Conservation (phyloP, 352 stramenopile genomes). For the Pythium angustatum region DNA sequence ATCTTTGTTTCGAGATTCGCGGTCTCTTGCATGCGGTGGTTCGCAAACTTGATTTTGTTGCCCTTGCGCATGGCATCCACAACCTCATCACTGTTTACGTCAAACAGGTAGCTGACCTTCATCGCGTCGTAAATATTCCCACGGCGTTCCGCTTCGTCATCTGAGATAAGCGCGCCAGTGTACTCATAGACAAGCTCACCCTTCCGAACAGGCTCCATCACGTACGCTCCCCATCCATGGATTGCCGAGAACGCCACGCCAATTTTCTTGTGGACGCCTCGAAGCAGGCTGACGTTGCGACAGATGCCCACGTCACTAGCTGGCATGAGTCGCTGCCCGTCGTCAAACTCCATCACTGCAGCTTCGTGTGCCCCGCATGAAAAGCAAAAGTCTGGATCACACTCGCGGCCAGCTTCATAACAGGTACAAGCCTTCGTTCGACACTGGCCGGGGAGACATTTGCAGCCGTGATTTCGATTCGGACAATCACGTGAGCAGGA, state of each 20-base stretch:
- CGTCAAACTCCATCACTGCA: constrained; percentile 49
- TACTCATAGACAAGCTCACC: constrained; percentile 80
- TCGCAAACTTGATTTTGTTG: constrained; percentile 94
- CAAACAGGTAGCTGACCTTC: constrained; percentile 89
- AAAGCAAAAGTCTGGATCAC: constrained; percentile 75
- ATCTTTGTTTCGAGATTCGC: constrained; percentile 87
- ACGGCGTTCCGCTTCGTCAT: constrained; percentile 78
- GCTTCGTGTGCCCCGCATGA: constrained; percentile 65
- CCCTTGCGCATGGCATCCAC: constrained; percentile 92
- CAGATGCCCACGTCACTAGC: constrained; percentile 49
- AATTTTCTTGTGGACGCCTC: constrained; percentile 58
- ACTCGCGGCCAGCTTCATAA: constrained; percentile 54
- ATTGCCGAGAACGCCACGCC: constrained; percentile 66
- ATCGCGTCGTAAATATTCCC: constrained; percentile 84
- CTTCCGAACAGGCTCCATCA: constrained; percentile 60
- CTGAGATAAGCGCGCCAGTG: constrained; percentile 62
- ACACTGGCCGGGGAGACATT: constrained; percentile 55
- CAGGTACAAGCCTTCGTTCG: constrained; percentile 59
- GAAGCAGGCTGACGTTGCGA: constrained; percentile 64
- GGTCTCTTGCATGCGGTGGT: constrained; percentile 59
- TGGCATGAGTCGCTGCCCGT: constrained; percentile 26
- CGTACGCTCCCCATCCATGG: constrained; percentile 73
- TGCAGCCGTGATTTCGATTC: constrained; percentile 70
- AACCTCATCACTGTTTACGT: constrained; percentile 89
- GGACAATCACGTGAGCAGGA: constrained; percentile 60